Evolutionary conservation across 495 filamentous ascomycete genomes (phyloP).

Genomic region (Terfezia boudieri): DNA sequence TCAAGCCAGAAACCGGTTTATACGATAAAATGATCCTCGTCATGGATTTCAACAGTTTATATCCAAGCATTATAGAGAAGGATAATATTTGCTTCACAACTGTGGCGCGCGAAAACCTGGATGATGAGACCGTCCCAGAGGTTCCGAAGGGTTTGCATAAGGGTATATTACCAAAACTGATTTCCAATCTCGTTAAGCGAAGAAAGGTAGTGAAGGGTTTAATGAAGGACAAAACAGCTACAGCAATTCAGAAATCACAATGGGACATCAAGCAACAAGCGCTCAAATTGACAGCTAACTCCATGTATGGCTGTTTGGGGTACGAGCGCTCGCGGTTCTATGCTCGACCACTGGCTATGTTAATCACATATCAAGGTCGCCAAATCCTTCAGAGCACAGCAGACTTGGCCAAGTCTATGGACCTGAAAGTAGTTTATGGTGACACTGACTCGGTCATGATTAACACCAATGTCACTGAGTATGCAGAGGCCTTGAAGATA

Average conservation of each 20-base stretch:
- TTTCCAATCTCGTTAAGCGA: conserved; percentile 69
- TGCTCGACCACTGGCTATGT: conserved; percentile 77
- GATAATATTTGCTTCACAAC: conserved; percentile 99
- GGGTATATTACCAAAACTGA: conserved; percentile 73
- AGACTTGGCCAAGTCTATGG: conserved; percentile 70
- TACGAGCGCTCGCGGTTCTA: conserved; percentile 94
- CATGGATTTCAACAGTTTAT: conserved; percentile 99
- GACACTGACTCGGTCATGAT: conserved; percentile 99
- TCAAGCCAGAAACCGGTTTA: conserved; percentile 89
- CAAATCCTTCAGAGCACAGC: conserved; percentile 93
- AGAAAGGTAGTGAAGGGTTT: conserved; percentile 76
- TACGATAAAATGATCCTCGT: conserved; percentile 94
- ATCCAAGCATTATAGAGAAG: conserved; percentile 97
- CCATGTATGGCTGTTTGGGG: conserved; percentile 97
- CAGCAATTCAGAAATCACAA: conserved; percentile 39
- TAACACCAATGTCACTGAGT: conserved; percentile 87
- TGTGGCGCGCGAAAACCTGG: conserved; percentile 49
- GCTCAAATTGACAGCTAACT: conserved; percentile 92
- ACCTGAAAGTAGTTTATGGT: conserved; percentile 86
- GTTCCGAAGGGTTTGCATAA: conserved; percentile 45
- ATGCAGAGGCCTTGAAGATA: conserved; percentile 32
- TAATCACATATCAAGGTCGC: conserved; percentile 91
- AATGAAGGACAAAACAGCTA: conserved; percentile 85
- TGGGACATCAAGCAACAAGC: conserved; percentile 98
- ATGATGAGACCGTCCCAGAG: conserved; percentile 58